Base-by-base conservation (phyloP, 2,329 filamentous ascomycete genomes). In the Alternaria sp. region DNA sequence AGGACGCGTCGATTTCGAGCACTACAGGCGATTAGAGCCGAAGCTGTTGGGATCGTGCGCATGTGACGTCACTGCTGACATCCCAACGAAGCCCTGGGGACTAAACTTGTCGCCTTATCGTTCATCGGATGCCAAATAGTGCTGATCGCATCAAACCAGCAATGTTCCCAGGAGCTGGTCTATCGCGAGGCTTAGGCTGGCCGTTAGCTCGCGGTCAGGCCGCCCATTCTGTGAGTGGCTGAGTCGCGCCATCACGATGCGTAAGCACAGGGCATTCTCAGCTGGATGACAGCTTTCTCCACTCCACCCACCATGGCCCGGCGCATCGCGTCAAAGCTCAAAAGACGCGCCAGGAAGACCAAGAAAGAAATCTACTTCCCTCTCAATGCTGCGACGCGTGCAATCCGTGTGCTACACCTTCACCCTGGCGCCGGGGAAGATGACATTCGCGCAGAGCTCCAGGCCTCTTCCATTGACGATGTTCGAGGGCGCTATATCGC, bases 331-430 rank as follows among this genome's bases (percentile, higher is more conserved):
- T 64, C 52, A 21, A 56, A 54, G 23, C 5, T 57, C 15, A 25
- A n/a, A n/a, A 46, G 32, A 40, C 15, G 26, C 17, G 30, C 60
- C 52, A 61, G 13, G 17, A 61, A 25, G 21, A 51, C 43, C 28
- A 40, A 26, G 6, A 15, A 13, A n/a, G 28, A 47, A 3, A 17
- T 64, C 3, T 64, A 61, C 23, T 6, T 19, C 19, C 45, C 61
- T 9, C 36, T 63, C 4, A 17, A 46, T 21, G 40, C 51, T 15
- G n/a, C 32, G n/a, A 17, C 55, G 9, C 56, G 47, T 32, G 51
- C 61, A 17, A 64, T 61, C 13, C 61, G 62, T 36, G 36, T 70
- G 9, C 19, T 69, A 36, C 52, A 59, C 21, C 57, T 67, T 15
- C 44, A 54, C 23, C 66, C 66, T 28, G 59, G 64, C 17, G 44